Percentiles rank a stretch among this genome's conserved stretches.
Conservation (phyloP, 768 basidiomycete species). For the Macrolepiota fuliginosa region DNA sequence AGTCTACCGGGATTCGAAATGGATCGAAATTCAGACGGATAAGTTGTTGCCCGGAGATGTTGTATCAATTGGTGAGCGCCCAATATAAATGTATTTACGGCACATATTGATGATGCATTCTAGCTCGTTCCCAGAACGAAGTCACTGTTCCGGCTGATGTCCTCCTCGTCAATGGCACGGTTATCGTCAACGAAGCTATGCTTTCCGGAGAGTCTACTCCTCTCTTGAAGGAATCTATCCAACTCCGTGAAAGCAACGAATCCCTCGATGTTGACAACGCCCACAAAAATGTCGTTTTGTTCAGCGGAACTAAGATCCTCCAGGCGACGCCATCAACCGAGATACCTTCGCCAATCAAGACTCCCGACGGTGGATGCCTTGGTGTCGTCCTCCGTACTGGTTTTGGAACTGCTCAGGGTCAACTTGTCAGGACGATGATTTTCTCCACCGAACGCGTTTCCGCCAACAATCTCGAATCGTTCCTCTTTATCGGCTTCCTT, state of each 20-base stretch:
- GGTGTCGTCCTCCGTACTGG: constrained; percentile 93
- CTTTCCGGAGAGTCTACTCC: constrained; percentile 98
- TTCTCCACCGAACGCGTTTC: constrained; percentile 97
- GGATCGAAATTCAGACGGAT: constrained; percentile 81
- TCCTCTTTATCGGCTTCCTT: constrained; percentile 97
- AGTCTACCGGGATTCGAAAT: constrained; percentile 75
- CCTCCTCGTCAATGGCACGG: constrained; percentile 86
- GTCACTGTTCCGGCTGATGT: constrained; percentile 93
- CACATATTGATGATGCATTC: constrained; percentile 3
- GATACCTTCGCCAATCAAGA: constrained; percentile 46
- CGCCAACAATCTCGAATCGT: constrained; percentile 93
- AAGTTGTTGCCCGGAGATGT: constrained; percentile 90
- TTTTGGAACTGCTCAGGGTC: constrained; percentile 96
- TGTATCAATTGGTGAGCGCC: constrained; percentile 64
- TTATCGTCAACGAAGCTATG: constrained; percentile 99
- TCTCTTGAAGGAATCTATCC: constrained; percentile 91
- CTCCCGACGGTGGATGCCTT: constrained; percentile 91
- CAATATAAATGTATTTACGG: neutral
- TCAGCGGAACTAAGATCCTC: constrained; percentile 96
- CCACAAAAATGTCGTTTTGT: constrained; percentile 87
- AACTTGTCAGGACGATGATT: constrained; percentile 97
- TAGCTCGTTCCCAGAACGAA: constrained; percentile 71
- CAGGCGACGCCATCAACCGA: constrained; percentile 64
- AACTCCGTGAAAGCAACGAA: constrained; percentile 73
- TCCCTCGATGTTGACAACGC: constrained; percentile 79